Base-by-base conservation (phyloP, 2,329 filamentous ascomycete genomes). In the Xylaria arbuscula region DNA sequence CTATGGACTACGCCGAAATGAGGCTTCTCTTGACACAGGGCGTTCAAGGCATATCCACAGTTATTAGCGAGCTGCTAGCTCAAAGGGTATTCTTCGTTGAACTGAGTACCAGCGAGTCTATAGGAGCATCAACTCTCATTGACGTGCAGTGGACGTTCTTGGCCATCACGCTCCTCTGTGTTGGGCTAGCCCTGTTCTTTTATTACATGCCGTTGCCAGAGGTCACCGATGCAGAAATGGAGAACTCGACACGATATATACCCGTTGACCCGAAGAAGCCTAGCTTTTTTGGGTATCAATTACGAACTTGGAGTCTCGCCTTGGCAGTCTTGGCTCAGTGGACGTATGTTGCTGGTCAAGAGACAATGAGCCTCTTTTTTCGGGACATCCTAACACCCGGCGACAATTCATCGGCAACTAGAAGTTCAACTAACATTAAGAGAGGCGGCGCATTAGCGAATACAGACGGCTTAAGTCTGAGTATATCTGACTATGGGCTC, bases 111-210 rank as follows among this genome's bases (percentile, higher is more conserved):
- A 72, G 71, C 11, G 66, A 69, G 22, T 73, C 59, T 15, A 75
- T 73, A 40, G 77, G 72, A 22, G 76, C 83, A 1, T 79, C 83
- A 36, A 87, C 86, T 1, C 84, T 96, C 2, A 86, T 92, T 70
- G 89, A 91, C 69, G 91, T 95, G 1, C 93, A 96, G 79, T 97
- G 91, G 91, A 92, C 92, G 0, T 96, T 96, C 73, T 86, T 96
- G n/a, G 91, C 90, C 64, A 91, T 95, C 69, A 93, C 92, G 0
- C 83, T 91, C 28, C 90, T 94, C 64, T 92, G 91, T 66, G 92
- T 91, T 61, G 82, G 87, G 2, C 84, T 97, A 2, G 92, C 89
- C 0, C 81, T 91, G 3, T 88, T 91, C 76, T 90, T 91, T 77
- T 91, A 88, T 76, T 91, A 91, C 74, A 88, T 90, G 83, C 89